These are phyloP conservation scores for Astraeus odoratus DNA, from an alignment of 768 basidiomycete genomes.

Conservation along the genomic window DNA sequence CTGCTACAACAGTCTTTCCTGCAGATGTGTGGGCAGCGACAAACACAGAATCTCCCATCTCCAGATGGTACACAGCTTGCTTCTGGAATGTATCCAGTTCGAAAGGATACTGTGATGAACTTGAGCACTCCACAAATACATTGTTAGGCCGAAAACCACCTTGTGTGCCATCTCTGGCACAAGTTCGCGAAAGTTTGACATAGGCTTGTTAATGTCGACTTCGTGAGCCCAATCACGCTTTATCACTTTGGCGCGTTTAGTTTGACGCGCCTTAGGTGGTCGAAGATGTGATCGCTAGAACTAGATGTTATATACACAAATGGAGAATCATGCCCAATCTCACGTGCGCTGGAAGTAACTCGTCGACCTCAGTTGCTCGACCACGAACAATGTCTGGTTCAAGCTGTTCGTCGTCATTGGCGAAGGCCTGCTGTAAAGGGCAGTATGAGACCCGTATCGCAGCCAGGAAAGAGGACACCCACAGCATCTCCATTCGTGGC, in stretches of 20 bases:
- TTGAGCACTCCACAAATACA: background rate
- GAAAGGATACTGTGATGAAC: slow-evolving; percentile 80
- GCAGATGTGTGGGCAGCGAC: slow-evolving; percentile 99
- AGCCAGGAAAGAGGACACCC: background rate
- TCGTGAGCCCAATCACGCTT: slow-evolving; percentile 99
- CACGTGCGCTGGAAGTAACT: slow-evolving; percentile 63
- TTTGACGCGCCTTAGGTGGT: slow-evolving; percentile 39
- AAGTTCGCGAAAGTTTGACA: slow-evolving; percentile 83
- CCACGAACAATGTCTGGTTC: slow-evolving; percentile 14
- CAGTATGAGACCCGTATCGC: slow-evolving; percentile 21
- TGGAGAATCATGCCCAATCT: slow-evolving; percentile 3
- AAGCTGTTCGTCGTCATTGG: slow-evolving; percentile 17
- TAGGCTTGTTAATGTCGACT: slow-evolving; percentile 86
- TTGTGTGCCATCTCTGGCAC: slow-evolving; percentile 96
- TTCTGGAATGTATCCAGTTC: slow-evolving; percentile 98
- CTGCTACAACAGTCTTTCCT: slow-evolving; percentile 98
- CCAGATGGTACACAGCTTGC: slow-evolving; percentile 95
- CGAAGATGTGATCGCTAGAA: slow-evolving; percentile 52
- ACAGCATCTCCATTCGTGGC: slow-evolving; percentile 12
- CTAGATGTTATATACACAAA: slow-evolving; percentile 5
- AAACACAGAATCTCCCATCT: slow-evolving; percentile 96
- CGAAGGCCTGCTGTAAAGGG: slow-evolving; percentile 15
- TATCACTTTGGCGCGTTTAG: slow-evolving; percentile 42
- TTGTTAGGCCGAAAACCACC: slow-evolving; percentile 33
- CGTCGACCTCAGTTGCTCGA: slow-evolving; percentile 56